These are phyloP conservation scores for Volvox reticuliferus DNA, from an alignment of 139 green algal species.

Conservation along the genomic window DNA sequence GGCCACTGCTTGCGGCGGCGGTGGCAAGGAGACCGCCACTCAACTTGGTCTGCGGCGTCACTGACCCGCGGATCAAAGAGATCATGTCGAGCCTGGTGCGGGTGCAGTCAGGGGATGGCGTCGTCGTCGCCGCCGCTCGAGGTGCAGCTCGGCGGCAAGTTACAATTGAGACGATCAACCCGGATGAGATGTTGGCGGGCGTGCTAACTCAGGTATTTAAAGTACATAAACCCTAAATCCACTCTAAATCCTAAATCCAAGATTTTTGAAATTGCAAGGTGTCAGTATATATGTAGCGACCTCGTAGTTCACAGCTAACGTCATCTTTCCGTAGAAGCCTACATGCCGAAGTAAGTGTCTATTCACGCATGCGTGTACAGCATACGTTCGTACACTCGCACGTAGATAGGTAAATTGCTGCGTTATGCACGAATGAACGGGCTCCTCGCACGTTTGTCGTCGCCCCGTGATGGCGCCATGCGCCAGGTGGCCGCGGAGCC, in stretches of 20 bases:
- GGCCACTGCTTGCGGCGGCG: not conserved
- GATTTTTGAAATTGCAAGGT: not conserved
- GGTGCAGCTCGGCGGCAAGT: slow-evolving; percentile 5
- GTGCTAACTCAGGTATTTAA: slow-evolving; percentile 55
- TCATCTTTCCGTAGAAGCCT: not conserved
- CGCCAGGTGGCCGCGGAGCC: slow-evolving; percentile 37
- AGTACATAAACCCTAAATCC: not conserved
- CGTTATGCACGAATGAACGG: no score
- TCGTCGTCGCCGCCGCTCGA: not conserved
- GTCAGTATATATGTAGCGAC: not conserved
- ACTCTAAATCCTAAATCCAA: not conserved
- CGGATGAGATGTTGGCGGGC: slow-evolving; percentile 53
- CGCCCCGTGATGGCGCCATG: not conserved
- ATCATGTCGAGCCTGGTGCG: not conserved
- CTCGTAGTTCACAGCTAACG: not conserved
- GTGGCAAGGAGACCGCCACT: slow-evolving; percentile 4
- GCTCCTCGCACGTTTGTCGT: not conserved
- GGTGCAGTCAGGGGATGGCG: not conserved
- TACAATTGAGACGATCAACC: slow-evolving; percentile 42
- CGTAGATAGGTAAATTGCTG: not conserved
- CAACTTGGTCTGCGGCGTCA: slow-evolving; percentile 33
- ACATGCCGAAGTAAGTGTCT: not conserved
- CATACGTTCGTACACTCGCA: no score
- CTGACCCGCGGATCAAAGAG: slow-evolving; percentile 8
- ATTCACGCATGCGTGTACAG: not conserved